Conservation (phyloP, 1,139 yeast genomes). For the Pneumocystis oryctolagi region DNA sequence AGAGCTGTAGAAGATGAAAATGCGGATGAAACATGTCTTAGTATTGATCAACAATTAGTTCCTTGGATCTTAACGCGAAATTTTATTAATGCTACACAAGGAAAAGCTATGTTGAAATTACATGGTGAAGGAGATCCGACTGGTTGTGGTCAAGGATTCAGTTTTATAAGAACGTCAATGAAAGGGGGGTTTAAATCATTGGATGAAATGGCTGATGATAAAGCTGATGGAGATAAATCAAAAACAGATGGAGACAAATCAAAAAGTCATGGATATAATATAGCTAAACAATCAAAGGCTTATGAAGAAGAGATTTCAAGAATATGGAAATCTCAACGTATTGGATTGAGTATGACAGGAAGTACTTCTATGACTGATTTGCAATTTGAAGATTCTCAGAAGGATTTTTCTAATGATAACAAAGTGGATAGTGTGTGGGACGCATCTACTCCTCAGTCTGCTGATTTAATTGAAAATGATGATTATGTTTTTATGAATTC, state of each 20-base stretch:
- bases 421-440: not conserved
- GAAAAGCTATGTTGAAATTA: slow-evolving; percentile 89
- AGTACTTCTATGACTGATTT: slow-evolving; percentile 19
- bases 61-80: slow-evolving; percentile 90
- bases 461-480: slow-evolving; percentile 23
- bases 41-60: slow-evolving; percentile 71
- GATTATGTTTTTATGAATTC: slow-evolving; percentile 25
- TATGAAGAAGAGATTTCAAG: slow-evolving; percentile 81
- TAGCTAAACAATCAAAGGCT: slow-evolving; percentile 77
- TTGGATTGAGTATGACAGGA: slow-evolving; percentile 37
- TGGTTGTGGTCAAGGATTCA: slow-evolving; percentile 78
- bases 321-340: slow-evolving; percentile 81
- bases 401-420: not conserved
- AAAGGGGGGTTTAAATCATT: slow-evolving; percentile 77
- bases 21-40: slow-evolving; percentile 31
- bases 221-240: slow-evolving; percentile 22
- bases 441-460: slow-evolving; percentile 6
- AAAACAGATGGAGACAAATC: slow-evolving; percentile 32
- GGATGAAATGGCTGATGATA: slow-evolving; percentile 33
- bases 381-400: not conserved
- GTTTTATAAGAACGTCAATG: slow-evolving; percentile 85
- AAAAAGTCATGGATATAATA: slow-evolving; percentile 55
- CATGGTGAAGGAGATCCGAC: slow-evolving; percentile 97
- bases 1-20: slow-evolving; percentile 30
- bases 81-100: slow-evolving; percentile 85